Evolutionary conservation across 2,329 filamentous ascomycete species (phyloP).

Genomic region (Cyclaneusma minus): DNA sequence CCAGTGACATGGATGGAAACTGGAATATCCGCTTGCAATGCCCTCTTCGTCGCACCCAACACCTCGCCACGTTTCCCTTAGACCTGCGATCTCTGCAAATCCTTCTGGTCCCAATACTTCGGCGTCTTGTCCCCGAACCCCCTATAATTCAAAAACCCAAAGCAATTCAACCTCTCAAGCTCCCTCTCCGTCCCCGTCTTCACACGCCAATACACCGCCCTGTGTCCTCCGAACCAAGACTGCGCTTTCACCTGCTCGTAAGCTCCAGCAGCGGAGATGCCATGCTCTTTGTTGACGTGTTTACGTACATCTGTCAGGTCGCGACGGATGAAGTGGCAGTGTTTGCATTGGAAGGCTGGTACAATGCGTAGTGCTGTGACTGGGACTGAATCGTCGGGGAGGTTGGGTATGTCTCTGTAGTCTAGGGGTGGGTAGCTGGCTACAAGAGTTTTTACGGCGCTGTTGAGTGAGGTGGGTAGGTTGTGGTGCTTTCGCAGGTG

Average conservation of each 20-base stretch:
- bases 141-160: no score
- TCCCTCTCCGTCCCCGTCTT: no score
- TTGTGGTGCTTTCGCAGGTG: conserved; percentile 10
- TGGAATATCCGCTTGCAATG: no score
- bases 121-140: no score
- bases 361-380: conserved; percentile 6
- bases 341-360: conserved; percentile 8
- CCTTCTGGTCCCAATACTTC: no score
- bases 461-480: conserved; percentile 4
- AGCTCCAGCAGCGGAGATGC: conserved; percentile 4
- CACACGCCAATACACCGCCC: conserved; percentile 9
- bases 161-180: no score
- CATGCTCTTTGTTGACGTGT: conserved; percentile 9
- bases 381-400: conserved; percentile 4
- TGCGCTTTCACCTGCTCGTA: conserved; percentile 8
- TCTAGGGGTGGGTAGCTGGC: conserved; percentile 4
- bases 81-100: no score
- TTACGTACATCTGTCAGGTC: conserved; percentile 10
- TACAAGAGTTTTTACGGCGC: conserved; percentile 3
- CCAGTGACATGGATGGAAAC: no score
- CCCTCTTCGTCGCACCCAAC: no score
- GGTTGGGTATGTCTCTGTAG: conserved; percentile 4
- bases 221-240: conserved; percentile 9
- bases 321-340: conserved; percentile 7
- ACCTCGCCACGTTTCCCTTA: no score